A percentile compares a stretch with the other conserved stretches of the same genome.
Conservation (phyloP, 2,329 filamentous ascomycete species). For the Xylariaceae sp. region DNA sequence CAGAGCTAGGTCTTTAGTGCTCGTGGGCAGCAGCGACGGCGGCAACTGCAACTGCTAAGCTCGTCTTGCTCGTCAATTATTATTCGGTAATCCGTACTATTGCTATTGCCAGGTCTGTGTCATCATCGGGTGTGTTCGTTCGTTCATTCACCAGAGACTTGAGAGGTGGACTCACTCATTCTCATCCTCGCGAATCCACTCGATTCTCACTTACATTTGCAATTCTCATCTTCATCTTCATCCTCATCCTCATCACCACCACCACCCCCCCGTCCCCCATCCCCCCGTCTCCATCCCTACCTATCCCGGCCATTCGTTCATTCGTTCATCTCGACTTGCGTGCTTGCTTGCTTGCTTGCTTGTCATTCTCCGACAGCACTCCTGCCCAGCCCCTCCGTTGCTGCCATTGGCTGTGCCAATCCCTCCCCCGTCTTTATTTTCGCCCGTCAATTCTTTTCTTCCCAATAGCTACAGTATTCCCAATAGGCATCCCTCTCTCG, state of each 20-base stretch:
- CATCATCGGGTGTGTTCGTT: not conserved
- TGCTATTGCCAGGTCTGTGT: not conserved
- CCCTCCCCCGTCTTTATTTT: constrained; percentile 10
- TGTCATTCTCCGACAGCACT: not conserved
- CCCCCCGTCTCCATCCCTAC: not conserved
- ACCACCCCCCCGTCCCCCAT: not conserved
- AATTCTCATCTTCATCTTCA: constrained; percentile 1
- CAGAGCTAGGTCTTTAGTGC: not conserved
- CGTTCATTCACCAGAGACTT: not conserved
- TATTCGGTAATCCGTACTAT: not conserved
- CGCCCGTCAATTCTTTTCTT: constrained; percentile 8
- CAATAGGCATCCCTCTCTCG: not conserved
- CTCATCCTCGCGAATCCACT: no score
- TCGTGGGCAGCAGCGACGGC: no score
- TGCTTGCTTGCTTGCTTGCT: no score
- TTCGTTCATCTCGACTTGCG: not conserved
- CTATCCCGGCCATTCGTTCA: not conserved
- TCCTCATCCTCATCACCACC: not conserved
- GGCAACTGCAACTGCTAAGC: constrained; percentile 5
- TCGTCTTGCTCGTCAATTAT: not conserved
- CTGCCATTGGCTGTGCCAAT: constrained; percentile 15
- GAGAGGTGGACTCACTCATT: no score
- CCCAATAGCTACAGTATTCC: not conserved
- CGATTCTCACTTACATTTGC: no score
- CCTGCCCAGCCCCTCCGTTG: constrained; percentile 19